phyloP scores from a whole-genome alignment of 768 basidiomycete genomes.

The Phylloporus arenicola region DNA sequence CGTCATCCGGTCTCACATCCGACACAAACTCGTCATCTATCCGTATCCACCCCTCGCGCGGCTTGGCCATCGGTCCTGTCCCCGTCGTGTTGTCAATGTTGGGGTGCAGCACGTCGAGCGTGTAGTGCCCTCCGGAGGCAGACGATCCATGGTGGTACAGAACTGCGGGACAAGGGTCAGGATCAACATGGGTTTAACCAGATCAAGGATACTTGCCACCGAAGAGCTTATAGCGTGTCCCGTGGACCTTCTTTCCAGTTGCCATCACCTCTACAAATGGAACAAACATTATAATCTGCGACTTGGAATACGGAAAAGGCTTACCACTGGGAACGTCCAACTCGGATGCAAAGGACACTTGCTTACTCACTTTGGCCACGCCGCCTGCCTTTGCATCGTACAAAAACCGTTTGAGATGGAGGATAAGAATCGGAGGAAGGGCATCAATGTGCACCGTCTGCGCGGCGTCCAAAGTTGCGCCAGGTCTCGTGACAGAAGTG shows the following conservation, averaged over 20 bases:
- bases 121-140: conserved; percentile 93
- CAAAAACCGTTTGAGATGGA: conserved; percentile 88
- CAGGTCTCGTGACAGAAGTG: conserved; percentile 52
- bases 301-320: background rate
- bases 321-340: conserved; percentile 69
- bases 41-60: conserved; percentile 78
- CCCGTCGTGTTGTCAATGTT: conserved; percentile 43
- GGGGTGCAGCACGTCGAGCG: conserved; percentile 81
- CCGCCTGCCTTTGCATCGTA: conserved; percentile 73
- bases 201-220: conserved; percentile 47
- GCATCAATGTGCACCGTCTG: conserved; percentile 74
- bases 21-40: conserved; percentile 90
- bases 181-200: no score
- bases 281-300: rapidly evolving
- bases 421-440: conserved; percentile 75
- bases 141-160: conserved; percentile 92
- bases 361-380: conserved; percentile 84
- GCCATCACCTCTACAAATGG: conserved; percentile 54
- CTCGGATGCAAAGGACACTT: conserved; percentile 70
- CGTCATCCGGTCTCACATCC: conserved; percentile 64
- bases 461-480: conserved; percentile 62
- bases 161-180: conserved; percentile 36
- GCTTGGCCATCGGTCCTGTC: conserved; percentile 15
- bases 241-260: conserved; percentile 41
- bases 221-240: conserved; percentile 72